Conservation (phyloP, 129 eudicot genomes). For the Ambrosia trifida region DNA sequence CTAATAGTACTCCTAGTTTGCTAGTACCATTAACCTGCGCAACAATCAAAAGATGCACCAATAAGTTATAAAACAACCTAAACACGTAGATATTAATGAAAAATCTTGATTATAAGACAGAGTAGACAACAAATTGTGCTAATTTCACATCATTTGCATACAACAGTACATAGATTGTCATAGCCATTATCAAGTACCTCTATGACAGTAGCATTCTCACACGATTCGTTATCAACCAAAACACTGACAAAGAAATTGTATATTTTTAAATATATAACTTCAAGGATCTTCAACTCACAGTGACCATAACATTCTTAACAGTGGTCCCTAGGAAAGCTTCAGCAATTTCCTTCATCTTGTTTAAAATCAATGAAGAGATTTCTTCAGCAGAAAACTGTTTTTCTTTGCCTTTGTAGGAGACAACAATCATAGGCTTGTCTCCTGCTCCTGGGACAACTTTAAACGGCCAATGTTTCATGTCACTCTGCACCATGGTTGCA, state of each 20-base stretch:
- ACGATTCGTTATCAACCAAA: conserved; percentile 5
- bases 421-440: too few species aligned
- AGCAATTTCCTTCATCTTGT: too few species aligned
- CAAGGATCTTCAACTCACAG: conserved; percentile 4
- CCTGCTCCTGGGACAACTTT: too few species aligned
- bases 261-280: neutral
- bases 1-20: conserved; percentile 5
- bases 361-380: too few species aligned
- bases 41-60: neutral
- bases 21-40: conserved; percentile 12
- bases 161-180: neutral
- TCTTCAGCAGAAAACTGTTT: too few species aligned
- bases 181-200: conserved; percentile 7
- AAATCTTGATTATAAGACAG: neutral
- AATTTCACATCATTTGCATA: neutral
- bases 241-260: neutral
- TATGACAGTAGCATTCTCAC: conserved; percentile 18
- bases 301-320: too few species aligned
- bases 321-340: too few species aligned
- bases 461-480: too few species aligned
- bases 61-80: conserved; percentile 1
- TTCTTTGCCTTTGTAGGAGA: too few species aligned
- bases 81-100: neutral
- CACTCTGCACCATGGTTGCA: too few species aligned
- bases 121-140: neutral